Evolutionary conservation across 108 stramenopile species (phyloP), one percentile per base, ranked within the genome.

Genomic region (Fragilariopsis cylindrus): DNA sequence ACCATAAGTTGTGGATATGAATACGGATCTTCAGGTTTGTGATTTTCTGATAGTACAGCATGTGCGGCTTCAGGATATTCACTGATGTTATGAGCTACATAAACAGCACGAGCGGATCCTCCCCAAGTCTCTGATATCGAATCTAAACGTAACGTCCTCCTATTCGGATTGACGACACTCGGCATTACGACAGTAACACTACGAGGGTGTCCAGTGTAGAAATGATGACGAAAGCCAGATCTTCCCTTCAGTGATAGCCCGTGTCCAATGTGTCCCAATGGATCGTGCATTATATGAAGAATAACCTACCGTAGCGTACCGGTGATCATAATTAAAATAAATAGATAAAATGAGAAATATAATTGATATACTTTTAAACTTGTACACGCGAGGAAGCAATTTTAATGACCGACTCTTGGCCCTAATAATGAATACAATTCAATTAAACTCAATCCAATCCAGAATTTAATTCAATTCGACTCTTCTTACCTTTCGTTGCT

Each of bases 51-150:
- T 12, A 80, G 41, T 5, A 83, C 72, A 7, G 79, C 75, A 73
- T 85, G 80, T 11, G 78, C 69, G 57, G 79, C 85, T 21, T 81
- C 76, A 18, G 82, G 82, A 71, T 81, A 94, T 60, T 95, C 94
- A 16, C 74, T 69, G 2, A 72, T 71, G 64, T 81, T 79, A 75
- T 92, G 88, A 1, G 88, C 80, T 9, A 96, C 91, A 73, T 81
- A 93, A 4, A 96, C 73, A 43, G 95, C 91, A 39, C 82, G 69
- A 4, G 95, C 77, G 13, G 75, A 49, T 15, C 81, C 81, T 18
- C 90, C 95, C 95, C 95, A 96, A 19, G 95, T 96, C 73, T 89
- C 83, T 11, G 85, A 81, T 50, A 96, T 96, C 52, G 89, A 83
- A 45, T 71, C 53, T 0, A 96, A 72, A 58, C 95, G 87, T 45